phyloP scores from a whole-genome alignment of 768 basidiomycete species.

The Lyophyllum shimeji region DNA sequence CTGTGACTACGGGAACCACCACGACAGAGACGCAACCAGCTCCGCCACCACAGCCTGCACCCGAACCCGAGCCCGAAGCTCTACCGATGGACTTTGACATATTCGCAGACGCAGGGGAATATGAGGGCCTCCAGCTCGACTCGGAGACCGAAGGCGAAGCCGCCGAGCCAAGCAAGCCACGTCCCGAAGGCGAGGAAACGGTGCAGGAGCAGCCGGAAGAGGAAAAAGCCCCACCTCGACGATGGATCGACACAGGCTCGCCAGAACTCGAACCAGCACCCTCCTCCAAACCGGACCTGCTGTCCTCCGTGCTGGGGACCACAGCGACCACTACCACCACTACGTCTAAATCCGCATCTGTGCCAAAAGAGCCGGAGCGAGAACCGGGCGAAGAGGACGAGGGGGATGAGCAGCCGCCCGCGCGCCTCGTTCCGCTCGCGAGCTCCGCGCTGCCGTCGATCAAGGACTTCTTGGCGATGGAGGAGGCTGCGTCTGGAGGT shows the following conservation, averaged over 20 bases:
- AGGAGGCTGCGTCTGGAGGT: slow-evolving; percentile 56
- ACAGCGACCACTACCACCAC: too few species aligned
- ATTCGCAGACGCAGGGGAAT: slow-evolving; percentile 84
- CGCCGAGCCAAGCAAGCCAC: neutral
- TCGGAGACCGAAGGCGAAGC: slow-evolving; percentile 52
- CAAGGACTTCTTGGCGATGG: slow-evolving; percentile 77
- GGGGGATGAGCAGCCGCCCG: slow-evolving; percentile 41
- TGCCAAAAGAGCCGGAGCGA: slow-evolving; percentile 11
- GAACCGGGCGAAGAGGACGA: slow-evolving; percentile 28
- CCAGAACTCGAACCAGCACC: slow-evolving; percentile 31
- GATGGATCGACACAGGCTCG: slow-evolving; percentile 45
- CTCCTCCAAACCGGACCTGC: slow-evolving; percentile 9
- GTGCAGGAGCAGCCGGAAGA: neutral
- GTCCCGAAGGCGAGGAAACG: slow-evolving; percentile 4
- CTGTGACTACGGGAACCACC: neutral
- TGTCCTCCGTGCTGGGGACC: slow-evolving; percentile 13
- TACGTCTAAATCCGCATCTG: slow-evolving; percentile 6
- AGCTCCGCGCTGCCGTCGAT: slow-evolving; percentile 86
- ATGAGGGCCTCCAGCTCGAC: slow-evolving; percentile 64
- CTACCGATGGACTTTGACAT: slow-evolving; percentile 76
- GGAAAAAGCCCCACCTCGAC: slow-evolving; percentile 17
- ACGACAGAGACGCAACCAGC: neutral
- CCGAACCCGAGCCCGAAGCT: slow-evolving; percentile 34
- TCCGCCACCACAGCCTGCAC: slow-evolving; percentile 8
- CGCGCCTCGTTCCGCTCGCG: slow-evolving; percentile 69